Percentiles rank a stretch among this genome's conserved stretches.
phyloP scores from a whole-genome alignment of 805 yeast species.

The Yamadazyma kitorensis region DNA sequence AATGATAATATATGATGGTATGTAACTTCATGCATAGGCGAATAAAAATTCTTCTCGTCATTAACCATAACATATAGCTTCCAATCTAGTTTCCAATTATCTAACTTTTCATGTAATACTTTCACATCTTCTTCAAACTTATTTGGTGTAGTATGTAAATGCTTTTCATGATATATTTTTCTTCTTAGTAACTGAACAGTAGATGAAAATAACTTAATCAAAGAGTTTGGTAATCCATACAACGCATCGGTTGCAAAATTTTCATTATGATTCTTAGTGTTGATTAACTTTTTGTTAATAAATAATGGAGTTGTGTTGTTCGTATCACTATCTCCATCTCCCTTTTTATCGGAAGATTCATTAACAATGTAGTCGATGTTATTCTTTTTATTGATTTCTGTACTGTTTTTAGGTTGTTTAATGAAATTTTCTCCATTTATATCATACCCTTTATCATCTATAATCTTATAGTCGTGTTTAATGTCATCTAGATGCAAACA shows the following conservation, averaged over 20 bases:
- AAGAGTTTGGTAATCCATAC: conserved; percentile 81
- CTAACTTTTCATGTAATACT: background rate
- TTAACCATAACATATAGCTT: conserved; percentile 38
- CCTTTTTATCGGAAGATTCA: conserved; percentile 1
- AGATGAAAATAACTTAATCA: conserved; percentile 68
- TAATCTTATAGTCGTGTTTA: conserved; percentile 16
- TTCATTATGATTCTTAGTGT: conserved; percentile 51
- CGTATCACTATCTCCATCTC: conserved; percentile 2
- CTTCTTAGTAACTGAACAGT: conserved; percentile 65
- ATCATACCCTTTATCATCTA: conserved; percentile 34
- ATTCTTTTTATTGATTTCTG: background rate
- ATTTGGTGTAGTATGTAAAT: conserved; percentile 17
- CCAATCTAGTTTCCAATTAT: conserved; percentile 74
- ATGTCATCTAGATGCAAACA: conserved; percentile 38
- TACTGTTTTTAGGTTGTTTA: conserved; percentile 12
- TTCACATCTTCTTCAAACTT: conserved; percentile 2
- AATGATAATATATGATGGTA: conserved; percentile 80
- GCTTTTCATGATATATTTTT: conserved; percentile 46
- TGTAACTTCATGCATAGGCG: conserved; percentile 66
- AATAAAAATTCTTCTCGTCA: conserved; percentile 32
- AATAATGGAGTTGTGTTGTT: conserved; percentile 33
- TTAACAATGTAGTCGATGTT: conserved; percentile 21
- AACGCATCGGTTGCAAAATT: conserved; percentile 73
- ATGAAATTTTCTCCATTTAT: conserved; percentile 33
- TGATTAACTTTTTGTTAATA: conserved; percentile 40